Conservation (phyloP, 257 asterid genomes). For the Linaria vulgaris region DNA sequence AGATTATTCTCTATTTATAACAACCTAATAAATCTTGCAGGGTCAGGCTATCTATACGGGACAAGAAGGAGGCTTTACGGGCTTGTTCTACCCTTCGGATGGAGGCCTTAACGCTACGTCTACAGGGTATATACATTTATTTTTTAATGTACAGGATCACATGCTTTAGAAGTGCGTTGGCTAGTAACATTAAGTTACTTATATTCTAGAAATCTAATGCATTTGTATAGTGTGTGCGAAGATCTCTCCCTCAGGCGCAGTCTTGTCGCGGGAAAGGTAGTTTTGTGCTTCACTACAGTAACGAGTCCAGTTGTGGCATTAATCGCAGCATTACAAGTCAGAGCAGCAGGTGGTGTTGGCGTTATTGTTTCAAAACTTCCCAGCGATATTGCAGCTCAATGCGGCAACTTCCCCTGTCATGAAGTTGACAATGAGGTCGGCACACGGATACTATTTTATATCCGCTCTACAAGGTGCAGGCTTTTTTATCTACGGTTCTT, state of each 20-base stretch:
- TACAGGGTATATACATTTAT: conserved; percentile 27
- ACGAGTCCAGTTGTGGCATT: conserved; percentile 22
- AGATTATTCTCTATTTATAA: not conserved
- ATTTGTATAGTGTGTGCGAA: conserved; percentile 32
- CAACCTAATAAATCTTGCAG: conserved; percentile 24
- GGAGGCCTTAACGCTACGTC: conserved; percentile 19
- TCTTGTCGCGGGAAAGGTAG: conserved; percentile 35
- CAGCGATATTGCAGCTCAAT: conserved; percentile 21
- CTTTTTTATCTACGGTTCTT: too few species aligned
- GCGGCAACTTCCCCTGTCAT: conserved; percentile 36
- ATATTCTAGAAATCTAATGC: not conserved
- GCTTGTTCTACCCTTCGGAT: conserved; percentile 31
- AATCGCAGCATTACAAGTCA: conserved; percentile 15
- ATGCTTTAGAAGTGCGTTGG: too few species aligned
- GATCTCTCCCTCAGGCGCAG: conserved; percentile 3
- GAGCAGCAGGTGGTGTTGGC: conserved; percentile 39
- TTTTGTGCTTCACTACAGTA: conserved; percentile 40
- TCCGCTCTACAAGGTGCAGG: conserved; percentile 38
- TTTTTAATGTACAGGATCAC: too few species aligned
- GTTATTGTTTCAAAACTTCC: conserved; percentile 38
- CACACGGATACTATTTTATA: conserved; percentile 37
- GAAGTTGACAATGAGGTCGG: conserved; percentile 42
- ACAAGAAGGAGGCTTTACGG: conserved; percentile 11
- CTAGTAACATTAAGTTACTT: too few species aligned
- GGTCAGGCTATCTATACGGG: conserved; percentile 40